Evolutionary conservation across 495 filamentous ascomycete species (phyloP).

Genomic region (Evernia prunastri): DNA sequence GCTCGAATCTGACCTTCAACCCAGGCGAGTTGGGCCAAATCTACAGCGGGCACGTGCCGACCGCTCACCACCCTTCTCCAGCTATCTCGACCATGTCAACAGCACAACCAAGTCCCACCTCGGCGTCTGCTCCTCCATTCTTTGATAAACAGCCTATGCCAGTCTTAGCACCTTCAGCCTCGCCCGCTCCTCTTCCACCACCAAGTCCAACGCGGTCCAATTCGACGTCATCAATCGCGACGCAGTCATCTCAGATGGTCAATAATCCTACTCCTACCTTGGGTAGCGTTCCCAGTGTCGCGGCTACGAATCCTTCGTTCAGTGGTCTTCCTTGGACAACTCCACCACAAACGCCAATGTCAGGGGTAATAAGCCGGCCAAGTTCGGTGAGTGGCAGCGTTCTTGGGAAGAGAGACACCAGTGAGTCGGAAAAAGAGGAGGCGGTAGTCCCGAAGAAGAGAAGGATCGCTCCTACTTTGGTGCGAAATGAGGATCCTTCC

Average conservation of each 20-base stretch:
- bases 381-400: slow-evolving; percentile 40
- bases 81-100: slow-evolving; percentile 41
- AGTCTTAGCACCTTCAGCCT: slow-evolving; percentile 43
- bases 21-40: slow-evolving; percentile 81
- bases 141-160: slow-evolving; percentile 38
- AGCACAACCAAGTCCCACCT: slow-evolving; percentile 57
- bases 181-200: slow-evolving; percentile 40
- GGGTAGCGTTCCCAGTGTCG: slow-evolving; percentile 65
- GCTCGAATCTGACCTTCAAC: slow-evolving; percentile 79
- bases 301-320: slow-evolving; percentile 59
- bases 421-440: slow-evolving; percentile 56
- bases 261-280: slow-evolving; percentile 73
- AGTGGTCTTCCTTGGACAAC: slow-evolving; percentile 60
- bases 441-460: slow-evolving; percentile 58
- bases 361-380: slow-evolving; percentile 38
- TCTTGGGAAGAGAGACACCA: slow-evolving; percentile 52
- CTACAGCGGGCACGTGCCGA: slow-evolving; percentile 63
- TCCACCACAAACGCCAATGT: slow-evolving; percentile 71
- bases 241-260: slow-evolving; percentile 44
- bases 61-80: slow-evolving; percentile 39
- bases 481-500: slow-evolving; percentile 31
- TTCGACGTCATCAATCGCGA: slow-evolving; percentile 78
- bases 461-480: slow-evolving; percentile 68
- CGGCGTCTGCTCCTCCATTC: slow-evolving; percentile 54
- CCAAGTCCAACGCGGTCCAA: slow-evolving; percentile 75